Evolutionary conservation across 768 basidiomycete genomes (phyloP), one percentile per base, ranked within the genome.

Genomic region (Phlebiopsis flavidoalba): DNA sequence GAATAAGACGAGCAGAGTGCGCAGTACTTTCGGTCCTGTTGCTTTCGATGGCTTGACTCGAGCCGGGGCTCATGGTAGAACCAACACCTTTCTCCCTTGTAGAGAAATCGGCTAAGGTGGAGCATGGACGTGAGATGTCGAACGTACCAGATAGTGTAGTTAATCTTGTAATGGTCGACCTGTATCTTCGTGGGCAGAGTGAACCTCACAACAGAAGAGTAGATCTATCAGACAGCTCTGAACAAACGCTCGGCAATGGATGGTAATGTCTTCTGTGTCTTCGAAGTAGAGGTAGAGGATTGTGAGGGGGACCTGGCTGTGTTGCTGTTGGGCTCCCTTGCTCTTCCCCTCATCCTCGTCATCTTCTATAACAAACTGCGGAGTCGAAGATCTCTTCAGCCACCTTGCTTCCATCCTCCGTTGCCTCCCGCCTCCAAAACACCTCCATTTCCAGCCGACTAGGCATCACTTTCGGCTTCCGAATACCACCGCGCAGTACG

Each of bases 1-100:
- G 21, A 98, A 81, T 2, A 98, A 77, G 54, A 97, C 83, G 43
- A 95, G 85, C 49, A 98, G 79, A 45, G 98, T 84, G 26, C 93
- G 91, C 0, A 98, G 79, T 40, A 98, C 89, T 76, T 98, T 95
- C 1, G n/a, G 84, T 86, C 70, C 90, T 94, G 76, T 95, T 93
- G 55, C 75, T 77, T 69, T 97, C 93, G 57, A 86, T 82, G 24
- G 79, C 77, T 64, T 81, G 81, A 65, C 75, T 81, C 8, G 84
- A 77, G 0, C 87, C 87, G 8, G 85, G 81, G 69, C 91, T 88
- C 40, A 82, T 77, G 1, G 93, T 92, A 1, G 93, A 93, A 12
- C 97, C 96, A 22, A 99, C 83, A 12, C 96, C 96, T 68, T 89
- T 93, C 78, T 97, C 94, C 96, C 96, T 95, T 17, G 2, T 43